Evolutionary conservation across 495 filamentous ascomycete species (phyloP), one percentile per base, ranked within the genome.

Genomic region (Penicillium egyptiacum): DNA sequence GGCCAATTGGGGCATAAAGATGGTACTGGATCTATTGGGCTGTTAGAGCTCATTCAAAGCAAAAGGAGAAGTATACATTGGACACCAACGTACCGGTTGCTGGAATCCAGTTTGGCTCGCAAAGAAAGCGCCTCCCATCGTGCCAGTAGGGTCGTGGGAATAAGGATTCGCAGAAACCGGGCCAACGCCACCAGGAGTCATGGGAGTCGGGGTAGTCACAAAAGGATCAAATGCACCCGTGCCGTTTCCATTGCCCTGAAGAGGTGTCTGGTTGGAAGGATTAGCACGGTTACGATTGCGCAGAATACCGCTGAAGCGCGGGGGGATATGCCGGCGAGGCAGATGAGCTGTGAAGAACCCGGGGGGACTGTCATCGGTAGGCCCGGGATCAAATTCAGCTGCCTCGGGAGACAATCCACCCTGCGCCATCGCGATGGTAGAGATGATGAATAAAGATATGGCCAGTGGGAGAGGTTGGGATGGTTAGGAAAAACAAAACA

Each of bases 1-100:
- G 85, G n/a, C 90, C 90, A 57, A 89, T 79, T 1, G 92, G 91
- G 20, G 91, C 89, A 67, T 98, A 98, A 7, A 96, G 83, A 75
- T 98, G 93, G 68, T 96, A 96, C 78, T 94, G 84, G 51, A 90
- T 86, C 79, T 89, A 55, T 22, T 55, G 39, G 6, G 45, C 10
- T 17, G 35, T 72, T 42, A 61, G 40, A 47, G 28, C 11, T 56
- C 23, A 43, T 5, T 30, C n/a, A 8, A 40, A 41, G 40, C 35
- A 28, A 37, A 30, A 40, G 42, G 20, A 42, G 3, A 16, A 7
- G 9, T 11, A 22, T 14, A 30, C 3, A 46, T 22, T 12, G 4
- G 31, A 17, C 5, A 25, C 10, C 30, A 49, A 71, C 80, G 75
- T 74, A 90, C 87, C 25, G 89, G 90, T 65, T 92, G 91, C 59